Evolutionary conservation across 306 rosid genomes (phyloP).

Genomic region (Vigna angularis): DNA sequence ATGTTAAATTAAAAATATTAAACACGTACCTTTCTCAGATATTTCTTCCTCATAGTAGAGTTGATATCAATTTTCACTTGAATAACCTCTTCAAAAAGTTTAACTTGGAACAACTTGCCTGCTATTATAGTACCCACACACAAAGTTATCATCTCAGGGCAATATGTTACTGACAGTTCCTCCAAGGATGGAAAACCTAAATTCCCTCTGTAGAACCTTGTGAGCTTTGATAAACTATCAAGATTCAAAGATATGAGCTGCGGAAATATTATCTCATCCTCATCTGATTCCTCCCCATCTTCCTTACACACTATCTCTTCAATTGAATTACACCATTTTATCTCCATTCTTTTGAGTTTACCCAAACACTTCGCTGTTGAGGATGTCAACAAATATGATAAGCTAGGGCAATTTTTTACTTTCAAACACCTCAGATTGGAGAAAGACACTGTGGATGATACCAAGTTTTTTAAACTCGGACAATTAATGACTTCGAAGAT

Average conservation of each 20-base stretch:
- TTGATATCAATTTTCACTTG: background rate
- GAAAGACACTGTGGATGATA: background rate
- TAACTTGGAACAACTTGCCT: background rate
- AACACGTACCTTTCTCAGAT: no score
- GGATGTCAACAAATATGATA: background rate
- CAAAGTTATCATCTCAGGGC: background rate
- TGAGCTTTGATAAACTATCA: rapidly evolving
- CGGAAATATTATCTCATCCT: background rate
- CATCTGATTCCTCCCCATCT: background rate
- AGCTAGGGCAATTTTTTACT: rapidly evolving
- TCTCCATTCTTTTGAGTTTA: background rate
- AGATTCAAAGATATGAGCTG: background rate
- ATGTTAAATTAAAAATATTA: background rate
- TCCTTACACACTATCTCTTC: background rate
- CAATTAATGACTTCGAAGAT: background rate
- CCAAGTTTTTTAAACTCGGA: background rate
- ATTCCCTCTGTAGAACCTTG: background rate
- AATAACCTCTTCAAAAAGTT: background rate
- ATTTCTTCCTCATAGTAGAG: no score
- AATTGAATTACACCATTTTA: background rate
- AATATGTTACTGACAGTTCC: background rate
- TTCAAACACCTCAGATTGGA: background rate
- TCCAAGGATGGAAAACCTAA: background rate
- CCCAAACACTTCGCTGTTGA: background rate
- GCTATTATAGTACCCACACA: background rate